Conservation (phyloP, 768 basidiomycete genomes). For the Galerina marginata region DNA sequence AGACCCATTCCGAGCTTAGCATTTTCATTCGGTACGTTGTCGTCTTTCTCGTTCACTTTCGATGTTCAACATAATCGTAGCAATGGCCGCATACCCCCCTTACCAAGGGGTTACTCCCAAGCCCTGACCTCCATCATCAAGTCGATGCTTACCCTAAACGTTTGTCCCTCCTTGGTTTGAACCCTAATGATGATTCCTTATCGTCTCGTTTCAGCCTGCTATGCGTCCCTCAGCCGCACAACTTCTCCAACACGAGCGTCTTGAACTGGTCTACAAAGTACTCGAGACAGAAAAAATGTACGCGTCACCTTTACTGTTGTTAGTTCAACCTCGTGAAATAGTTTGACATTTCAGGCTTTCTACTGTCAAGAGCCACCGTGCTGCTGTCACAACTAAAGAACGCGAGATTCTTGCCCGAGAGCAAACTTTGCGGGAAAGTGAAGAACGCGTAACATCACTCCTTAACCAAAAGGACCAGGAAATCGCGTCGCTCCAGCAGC, state of each 20-base stretch:
- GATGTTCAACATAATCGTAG: conserved; percentile 35
- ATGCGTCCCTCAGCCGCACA: conserved; percentile 86
- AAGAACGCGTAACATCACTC: conserved; percentile 51
- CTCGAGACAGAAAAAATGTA: conserved; percentile 82
- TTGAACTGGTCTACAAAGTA: conserved; percentile 74
- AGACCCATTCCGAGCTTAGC: conserved; percentile 86
- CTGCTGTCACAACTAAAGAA: conserved; percentile 60
- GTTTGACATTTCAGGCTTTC: conserved; percentile 51
- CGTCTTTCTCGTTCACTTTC: neutral
- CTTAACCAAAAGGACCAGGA: conserved; percentile 67
- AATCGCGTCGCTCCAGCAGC: conserved; percentile 51
- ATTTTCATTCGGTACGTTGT: conserved; percentile 72
- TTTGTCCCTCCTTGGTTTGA: neutral
- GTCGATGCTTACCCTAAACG: conserved; percentile 58
- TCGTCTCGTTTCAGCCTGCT: conserved; percentile 59
- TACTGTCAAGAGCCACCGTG: conserved; percentile 68
- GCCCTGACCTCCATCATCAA: conserved; percentile 77
- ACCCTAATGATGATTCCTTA: neutral
- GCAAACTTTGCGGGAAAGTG: conserved; percentile 56
- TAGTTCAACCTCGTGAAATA: neutral
- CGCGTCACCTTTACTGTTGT: conserved; percentile 21
- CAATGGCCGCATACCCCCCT: conserved; percentile 89
- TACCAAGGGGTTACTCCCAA: conserved; percentile 84
- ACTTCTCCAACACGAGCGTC: conserved; percentile 79
- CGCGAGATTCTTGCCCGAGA: conserved; percentile 68